Evolutionary conservation across 768 basidiomycete genomes (phyloP), one percentile per base, ranked within the genome.

Genomic region (Phanerochaete sordida): DNA sequence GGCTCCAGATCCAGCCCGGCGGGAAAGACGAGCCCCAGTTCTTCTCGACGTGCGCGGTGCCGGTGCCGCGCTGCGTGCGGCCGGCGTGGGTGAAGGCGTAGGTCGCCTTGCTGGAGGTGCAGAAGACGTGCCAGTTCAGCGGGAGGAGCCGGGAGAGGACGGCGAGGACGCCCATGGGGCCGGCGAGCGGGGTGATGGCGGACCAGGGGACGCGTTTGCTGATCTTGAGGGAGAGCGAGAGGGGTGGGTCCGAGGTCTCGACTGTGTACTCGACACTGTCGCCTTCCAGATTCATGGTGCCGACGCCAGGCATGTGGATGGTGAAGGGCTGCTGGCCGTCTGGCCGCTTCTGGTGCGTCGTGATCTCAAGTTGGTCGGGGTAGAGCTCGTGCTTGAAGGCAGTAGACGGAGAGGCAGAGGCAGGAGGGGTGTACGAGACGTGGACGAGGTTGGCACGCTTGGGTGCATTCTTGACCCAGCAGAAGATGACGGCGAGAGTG

Each of bases 21-120:
- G 66, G 68, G 56, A 69, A 69, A 24, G 66, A 64, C 39, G 54
- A 54, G 35, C 68, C 68, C 68, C 66, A 69, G 66, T 69, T 69
- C 66, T 69, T 69, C 57, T 69, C 68, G 56, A 65, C 45, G 39
- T 69, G 68, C 21, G 68, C 56, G 28, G 54, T 53, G 27, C 65
- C 65, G 3, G 46, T 31, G 23, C 57, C 60, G 2, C 46, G 19
- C 13, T 39, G 48, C n/a, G 62, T 59, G 24, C 33, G 59, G 26
- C 63, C 62, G 3, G 57, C 51, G 44, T 61, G 62, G 13, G 61
- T 43, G 35, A 69, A 21, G 19, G 53, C n/a, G 51, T 44, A 62
- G 0, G 60, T 12, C 2, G 66, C 66, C 33, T 48, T 33, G 60
- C 65, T 66, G 8, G 59, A 56, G 23, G 63, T 64, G 13, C 65